Conservation (phyloP, 129 eudicot genomes). For the Arctium lappa region DNA sequence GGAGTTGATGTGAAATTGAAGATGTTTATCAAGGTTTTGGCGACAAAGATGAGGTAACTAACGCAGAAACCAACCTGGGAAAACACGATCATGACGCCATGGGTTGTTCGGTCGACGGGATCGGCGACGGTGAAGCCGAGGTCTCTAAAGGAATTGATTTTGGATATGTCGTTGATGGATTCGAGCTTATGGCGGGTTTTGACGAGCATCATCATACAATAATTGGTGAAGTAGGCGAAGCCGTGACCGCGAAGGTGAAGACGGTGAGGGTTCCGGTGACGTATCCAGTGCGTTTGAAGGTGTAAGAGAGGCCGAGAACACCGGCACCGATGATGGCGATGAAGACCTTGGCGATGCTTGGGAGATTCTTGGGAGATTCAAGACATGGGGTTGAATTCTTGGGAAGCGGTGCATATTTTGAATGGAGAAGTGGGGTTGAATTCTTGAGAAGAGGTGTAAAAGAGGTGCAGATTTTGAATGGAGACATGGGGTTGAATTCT, state of each 20-base stretch:
- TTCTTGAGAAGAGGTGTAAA: too few species aligned
- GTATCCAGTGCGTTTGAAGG: constrained; percentile 69
- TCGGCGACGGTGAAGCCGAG: constrained; percentile 83
- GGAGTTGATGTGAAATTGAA: constrained; percentile 31
- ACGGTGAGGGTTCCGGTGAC: constrained; percentile 51
- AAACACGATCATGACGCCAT: constrained; percentile 75
- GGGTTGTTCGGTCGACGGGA: constrained; percentile 55
- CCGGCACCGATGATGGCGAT: constrained; percentile 85
- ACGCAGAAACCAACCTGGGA: constrained; percentile 94
- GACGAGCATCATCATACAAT: constrained; percentile 68
- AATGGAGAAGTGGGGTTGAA: constrained; percentile 38
- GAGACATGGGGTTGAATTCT: too few species aligned
- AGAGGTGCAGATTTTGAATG: too few species aligned
- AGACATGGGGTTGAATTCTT: constrained; percentile 26
- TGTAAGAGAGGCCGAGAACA: constrained; percentile 79
- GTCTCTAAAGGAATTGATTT: constrained; percentile 82
- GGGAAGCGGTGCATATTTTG: constrained; percentile 33
- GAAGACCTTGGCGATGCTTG: constrained; percentile 72
- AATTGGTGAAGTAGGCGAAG: constrained; percentile 45
- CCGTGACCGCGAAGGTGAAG: constrained; percentile 27
- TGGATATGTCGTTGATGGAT: constrained; percentile 27
- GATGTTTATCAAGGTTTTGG: constrained; percentile 55
- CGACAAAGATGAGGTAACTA: constrained; percentile 72
- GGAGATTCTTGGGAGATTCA: too few species aligned
- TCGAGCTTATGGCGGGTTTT: constrained; percentile 54